Conservation (phyloP, 2,329 filamentous ascomycete genomes). For the Bipolaris cookei region DNA sequence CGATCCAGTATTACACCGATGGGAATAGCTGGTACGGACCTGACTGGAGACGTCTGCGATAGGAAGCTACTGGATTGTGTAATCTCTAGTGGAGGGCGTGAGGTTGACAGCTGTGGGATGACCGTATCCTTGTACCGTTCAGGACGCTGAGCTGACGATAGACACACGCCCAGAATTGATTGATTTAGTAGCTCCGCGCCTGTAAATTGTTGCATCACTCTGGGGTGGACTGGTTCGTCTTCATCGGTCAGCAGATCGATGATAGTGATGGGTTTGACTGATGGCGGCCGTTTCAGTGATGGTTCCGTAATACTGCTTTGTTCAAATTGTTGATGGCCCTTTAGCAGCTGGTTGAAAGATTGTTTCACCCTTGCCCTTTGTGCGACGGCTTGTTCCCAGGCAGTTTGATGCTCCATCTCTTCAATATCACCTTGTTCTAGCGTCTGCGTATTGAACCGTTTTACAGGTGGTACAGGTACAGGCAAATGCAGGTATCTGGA, state of each 20-base stretch:
- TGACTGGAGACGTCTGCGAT: not conserved
- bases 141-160: not conserved
- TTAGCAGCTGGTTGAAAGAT: not conserved
- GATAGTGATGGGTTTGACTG: slow-evolving; percentile 2
- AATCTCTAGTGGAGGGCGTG: not conserved
- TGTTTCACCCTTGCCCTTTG: not conserved
- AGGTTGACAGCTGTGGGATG: not conserved
- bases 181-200: not conserved
- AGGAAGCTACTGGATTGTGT: not conserved
- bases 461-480: not conserved
- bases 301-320: not conserved
- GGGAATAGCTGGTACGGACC: not conserved
- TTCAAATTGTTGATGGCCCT: not conserved
- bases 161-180: not conserved
- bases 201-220: not conserved
- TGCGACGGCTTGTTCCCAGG: slow-evolving; percentile 8
- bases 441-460: slow-evolving; percentile 1
- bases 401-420: slow-evolving; percentile 10
- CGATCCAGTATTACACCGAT: not conserved
- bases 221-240: not conserved
- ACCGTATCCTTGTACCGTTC: not conserved
- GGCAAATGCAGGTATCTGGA: not conserved
- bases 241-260: slow-evolving; percentile 10
- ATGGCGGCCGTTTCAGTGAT: not conserved
- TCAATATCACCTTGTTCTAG: slow-evolving; percentile 13